Conservation (phyloP, 148 eudicot genomes). For the Cornus kousa region DNA sequence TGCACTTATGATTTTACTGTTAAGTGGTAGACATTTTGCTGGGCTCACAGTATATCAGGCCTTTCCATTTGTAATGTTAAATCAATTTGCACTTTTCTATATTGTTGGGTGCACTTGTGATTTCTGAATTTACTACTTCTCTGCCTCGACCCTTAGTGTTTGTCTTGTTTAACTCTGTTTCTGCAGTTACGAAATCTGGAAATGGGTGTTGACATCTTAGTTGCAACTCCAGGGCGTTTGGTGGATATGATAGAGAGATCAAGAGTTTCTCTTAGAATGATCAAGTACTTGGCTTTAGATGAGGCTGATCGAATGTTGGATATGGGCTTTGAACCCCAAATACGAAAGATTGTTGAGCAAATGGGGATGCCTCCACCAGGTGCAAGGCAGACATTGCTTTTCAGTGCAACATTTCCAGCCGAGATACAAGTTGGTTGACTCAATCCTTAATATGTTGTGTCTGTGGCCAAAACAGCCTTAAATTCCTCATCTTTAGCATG, state of each 20-base stretch:
- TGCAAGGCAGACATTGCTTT: constrained; percentile 82
- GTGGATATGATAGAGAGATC: constrained; percentile 79
- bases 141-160: neutral
- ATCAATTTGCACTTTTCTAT: neutral
- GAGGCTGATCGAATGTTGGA: constrained; percentile 97
- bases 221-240: constrained; percentile 89
- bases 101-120: neutral
- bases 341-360: constrained; percentile 75
- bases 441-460: constrained; percentile 6
- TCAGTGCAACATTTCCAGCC: constrained; percentile 90
- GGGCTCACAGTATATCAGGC: neutral
- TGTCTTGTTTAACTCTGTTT: neutral
- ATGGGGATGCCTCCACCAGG: constrained; percentile 85
- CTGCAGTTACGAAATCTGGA: constrained; percentile 62
- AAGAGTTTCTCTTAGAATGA: constrained; percentile 54
- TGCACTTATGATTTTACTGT: no score
- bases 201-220: constrained; percentile 83
- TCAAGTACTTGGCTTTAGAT: constrained; percentile 74
- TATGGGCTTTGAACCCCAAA: constrained; percentile 94
- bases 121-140: neutral
- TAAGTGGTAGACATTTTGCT: neutral
- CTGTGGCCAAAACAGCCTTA: neutral
- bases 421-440: constrained; percentile 67
- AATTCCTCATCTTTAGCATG: neutral
- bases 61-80: neutral